phyloP scores from a whole-genome alignment of 1,284 basidiomycete species.

The Cutaneotrichosporon dermatis region DNA sequence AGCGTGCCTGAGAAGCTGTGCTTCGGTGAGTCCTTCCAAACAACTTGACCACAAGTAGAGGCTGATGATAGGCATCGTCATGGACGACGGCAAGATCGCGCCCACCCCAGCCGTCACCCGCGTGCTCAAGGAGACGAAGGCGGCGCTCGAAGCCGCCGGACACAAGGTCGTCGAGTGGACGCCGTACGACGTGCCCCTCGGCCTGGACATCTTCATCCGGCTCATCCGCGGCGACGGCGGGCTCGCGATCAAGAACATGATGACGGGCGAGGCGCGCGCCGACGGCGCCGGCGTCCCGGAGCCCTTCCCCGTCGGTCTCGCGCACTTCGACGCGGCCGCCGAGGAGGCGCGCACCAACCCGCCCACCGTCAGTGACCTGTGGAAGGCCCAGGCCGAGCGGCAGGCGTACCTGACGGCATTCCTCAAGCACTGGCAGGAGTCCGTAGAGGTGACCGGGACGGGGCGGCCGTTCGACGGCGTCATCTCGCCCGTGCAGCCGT shows the following conservation, averaged over 20 bases:
- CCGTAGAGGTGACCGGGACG: conserved; percentile 3
- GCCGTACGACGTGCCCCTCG: conserved; percentile 7
- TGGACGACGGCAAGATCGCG: conserved; percentile 55
- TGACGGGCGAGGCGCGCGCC: neutral
- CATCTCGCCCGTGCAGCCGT: conserved; percentile 13
- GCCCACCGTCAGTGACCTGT: conserved; percentile 12
- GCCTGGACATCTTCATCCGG: neutral
- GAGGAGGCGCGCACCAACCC: neutral
- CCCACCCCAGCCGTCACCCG: conserved; percentile 66
- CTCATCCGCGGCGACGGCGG: conserved; percentile 18
- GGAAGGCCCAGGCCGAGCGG: conserved; percentile 16
- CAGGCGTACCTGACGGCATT: conserved; percentile 11
- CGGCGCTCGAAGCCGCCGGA: conserved; percentile 59
- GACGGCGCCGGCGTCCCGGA: conserved; percentile 8
- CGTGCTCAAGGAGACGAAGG: conserved; percentile 58
- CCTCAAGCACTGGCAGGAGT: conserved; percentile 7
- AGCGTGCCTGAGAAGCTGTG: conserved; percentile 58
- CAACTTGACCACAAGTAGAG: no score
- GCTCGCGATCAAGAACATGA: neutral
- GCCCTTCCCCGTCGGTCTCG: conserved; percentile 16
- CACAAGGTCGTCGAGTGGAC: conserved; percentile 54
- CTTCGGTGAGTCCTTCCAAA: conserved; percentile 3
- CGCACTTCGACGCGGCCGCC: conserved; percentile 3
- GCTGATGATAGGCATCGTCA: conserved; percentile 35
- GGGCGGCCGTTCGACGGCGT: conserved; percentile 19